Evolutionary conservation across 768 basidiomycete species (phyloP).

Genomic region (Tylopilus plumbeoviolaceoides): DNA sequence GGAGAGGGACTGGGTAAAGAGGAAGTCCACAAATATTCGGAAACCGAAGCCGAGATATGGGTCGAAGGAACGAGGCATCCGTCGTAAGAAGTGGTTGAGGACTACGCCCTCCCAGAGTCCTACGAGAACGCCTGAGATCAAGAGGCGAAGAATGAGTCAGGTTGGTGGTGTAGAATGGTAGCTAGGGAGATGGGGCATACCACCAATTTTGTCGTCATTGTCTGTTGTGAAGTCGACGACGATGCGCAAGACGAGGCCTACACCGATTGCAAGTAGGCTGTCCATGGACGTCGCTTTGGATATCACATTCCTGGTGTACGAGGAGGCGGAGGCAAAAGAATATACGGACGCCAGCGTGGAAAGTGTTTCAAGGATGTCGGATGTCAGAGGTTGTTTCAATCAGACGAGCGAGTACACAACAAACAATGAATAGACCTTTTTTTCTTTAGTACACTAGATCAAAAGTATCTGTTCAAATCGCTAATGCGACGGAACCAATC

Average conservation of each 20-base stretch:
- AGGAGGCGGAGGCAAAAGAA: slow-evolving; percentile 25
- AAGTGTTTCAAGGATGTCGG: neutral
- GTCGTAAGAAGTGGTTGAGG: slow-evolving; percentile 65
- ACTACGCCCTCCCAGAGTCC: slow-evolving; percentile 80
- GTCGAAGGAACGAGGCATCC: slow-evolving; percentile 60
- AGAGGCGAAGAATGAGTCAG: slow-evolving; percentile 18
- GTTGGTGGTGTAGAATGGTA: neutral
- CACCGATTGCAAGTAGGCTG: slow-evolving; percentile 60
- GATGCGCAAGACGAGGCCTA: slow-evolving; percentile 63
- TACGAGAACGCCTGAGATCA: slow-evolving; percentile 52
- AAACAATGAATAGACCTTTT: slow-evolving; percentile 16
- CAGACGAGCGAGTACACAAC: neutral
- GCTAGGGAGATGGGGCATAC: slow-evolving; percentile 15
- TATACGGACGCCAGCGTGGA: slow-evolving; percentile 29
- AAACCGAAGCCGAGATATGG: slow-evolving; percentile 66
- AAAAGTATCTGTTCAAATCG: too few relatives aligned
- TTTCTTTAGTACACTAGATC: slow-evolving; percentile 14
- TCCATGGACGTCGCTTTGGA: slow-evolving; percentile 50
- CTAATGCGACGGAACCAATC: neutral
- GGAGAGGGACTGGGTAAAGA: slow-evolving; percentile 54
- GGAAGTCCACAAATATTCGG: slow-evolving; percentile 68
- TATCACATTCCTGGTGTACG: slow-evolving; percentile 27
- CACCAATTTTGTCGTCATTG: slow-evolving; percentile 29
- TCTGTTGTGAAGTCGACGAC: slow-evolving; percentile 49
- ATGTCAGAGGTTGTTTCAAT: neutral